phyloP scores from a whole-genome alignment of 2,329 filamentous ascomycete genomes.

The Cercospora canescens region DNA sequence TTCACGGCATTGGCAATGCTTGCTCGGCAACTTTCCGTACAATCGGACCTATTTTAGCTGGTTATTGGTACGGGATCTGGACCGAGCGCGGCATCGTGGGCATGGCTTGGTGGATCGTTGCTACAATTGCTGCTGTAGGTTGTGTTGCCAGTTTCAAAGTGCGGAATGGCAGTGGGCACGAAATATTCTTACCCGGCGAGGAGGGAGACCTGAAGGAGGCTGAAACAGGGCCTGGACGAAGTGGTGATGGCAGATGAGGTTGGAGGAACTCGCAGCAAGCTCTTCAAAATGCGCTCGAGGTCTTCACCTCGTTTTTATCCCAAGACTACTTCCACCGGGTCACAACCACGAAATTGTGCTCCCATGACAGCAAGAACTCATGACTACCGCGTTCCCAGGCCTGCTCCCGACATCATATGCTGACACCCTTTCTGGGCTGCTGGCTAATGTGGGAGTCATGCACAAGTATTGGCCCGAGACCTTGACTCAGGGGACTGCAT shows the following conservation, averaged over 20 bases:
- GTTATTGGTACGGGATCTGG: constrained; percentile 56
- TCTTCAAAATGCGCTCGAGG: neutral
- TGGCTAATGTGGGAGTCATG: neutral
- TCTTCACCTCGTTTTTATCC: neutral
- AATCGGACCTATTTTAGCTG: constrained; percentile 56
- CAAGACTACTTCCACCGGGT: too few relatives aligned
- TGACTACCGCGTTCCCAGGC: too few relatives aligned
- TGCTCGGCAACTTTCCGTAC: constrained; percentile 56
- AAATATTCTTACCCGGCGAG: constrained; percentile 56
- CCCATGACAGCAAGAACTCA: too few relatives aligned
- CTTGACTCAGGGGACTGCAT: neutral
- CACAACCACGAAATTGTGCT: too few relatives aligned
- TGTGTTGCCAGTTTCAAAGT: constrained; percentile 61
- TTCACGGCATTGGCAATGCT: constrained; percentile 61
- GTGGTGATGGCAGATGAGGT: constrained; percentile 31
- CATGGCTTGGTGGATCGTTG: constrained; percentile 59
- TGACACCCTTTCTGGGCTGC: constrained; percentile 11
- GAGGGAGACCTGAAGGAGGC: constrained; percentile 36
- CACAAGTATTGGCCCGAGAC: neutral
- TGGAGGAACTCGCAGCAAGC: neutral
- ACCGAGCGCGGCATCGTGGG: constrained; percentile 56
- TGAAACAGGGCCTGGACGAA: constrained; percentile 29
- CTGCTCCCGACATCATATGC: too few relatives aligned
- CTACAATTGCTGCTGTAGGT: constrained; percentile 56
- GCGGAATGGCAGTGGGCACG: constrained; percentile 65